Percentiles rank a stretch among this genome's conserved stretches.
These are phyloP conservation scores for Pythium angustatum DNA, from an alignment of 352 stramenopile genomes.

Conservation along the genomic window DNA sequence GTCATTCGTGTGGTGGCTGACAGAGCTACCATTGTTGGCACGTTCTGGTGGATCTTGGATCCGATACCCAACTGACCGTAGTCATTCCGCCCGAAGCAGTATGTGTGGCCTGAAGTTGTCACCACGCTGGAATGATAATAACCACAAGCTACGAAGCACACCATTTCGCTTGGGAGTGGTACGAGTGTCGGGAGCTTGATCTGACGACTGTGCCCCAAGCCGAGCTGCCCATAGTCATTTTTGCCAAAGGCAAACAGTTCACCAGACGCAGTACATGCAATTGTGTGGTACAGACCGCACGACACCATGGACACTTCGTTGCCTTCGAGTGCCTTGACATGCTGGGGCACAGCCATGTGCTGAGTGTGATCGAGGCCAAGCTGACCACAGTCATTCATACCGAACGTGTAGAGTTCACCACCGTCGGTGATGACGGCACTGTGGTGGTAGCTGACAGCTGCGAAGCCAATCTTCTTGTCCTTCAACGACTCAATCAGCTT, in stretches of 20 bases:
- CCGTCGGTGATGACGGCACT: slow-evolving; percentile 73
- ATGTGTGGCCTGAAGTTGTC: slow-evolving; percentile 59
- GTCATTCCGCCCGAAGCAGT: slow-evolving; percentile 86
- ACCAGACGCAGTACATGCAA: slow-evolving; percentile 67
- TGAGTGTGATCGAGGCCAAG: slow-evolving; percentile 82
- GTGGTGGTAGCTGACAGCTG: slow-evolving; percentile 86
- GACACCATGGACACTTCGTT: slow-evolving; percentile 75
- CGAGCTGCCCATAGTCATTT: slow-evolving; percentile 88
- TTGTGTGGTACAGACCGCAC: slow-evolving; percentile 85
- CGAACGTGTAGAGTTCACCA: slow-evolving; percentile 85
- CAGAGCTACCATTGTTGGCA: slow-evolving; percentile 65
- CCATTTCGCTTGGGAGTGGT: slow-evolving; percentile 62
- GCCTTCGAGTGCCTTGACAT: slow-evolving; percentile 74
- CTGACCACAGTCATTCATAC: slow-evolving; percentile 89
- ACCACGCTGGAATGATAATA: slow-evolving; percentile 88
- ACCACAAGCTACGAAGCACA: slow-evolving; percentile 81
- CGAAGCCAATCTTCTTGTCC: slow-evolving; percentile 79
- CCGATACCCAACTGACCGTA: slow-evolving; percentile 87
- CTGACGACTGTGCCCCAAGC: slow-evolving; percentile 74
- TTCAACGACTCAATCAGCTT: slow-evolving; percentile 86
- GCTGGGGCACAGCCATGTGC: slow-evolving; percentile 67
- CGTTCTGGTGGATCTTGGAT: slow-evolving; percentile 83
- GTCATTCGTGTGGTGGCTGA: slow-evolving; percentile 73
- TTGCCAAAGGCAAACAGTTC: slow-evolving; percentile 84
- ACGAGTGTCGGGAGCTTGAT: slow-evolving; percentile 70